Evolutionary conservation across 225 moss, liverwort and hornwort species (phyloP), one percentile per base, ranked within the genome.

Genomic region (Polytrichum formosum): DNA sequence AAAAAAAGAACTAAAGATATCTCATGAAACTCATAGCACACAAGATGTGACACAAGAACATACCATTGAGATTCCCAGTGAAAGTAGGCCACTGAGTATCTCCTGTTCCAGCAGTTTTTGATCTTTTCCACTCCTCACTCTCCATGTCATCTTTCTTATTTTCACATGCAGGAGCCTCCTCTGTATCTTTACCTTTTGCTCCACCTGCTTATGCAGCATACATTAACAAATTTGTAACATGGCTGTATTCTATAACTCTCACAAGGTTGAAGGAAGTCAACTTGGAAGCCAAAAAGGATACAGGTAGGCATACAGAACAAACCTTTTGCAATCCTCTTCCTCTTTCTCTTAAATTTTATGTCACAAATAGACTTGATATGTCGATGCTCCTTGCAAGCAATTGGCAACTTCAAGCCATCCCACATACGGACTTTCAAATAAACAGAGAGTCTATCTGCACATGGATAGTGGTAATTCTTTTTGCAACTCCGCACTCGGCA

Each of bases 381-480:
- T 31, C 90, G 83, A 78, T 96, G 95, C 78, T 85, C 81, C 67
- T 79, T 78, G 74, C 95, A 96, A 19, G 95, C 95, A 67, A 96
- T 71, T 20, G 95, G 91, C 61, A 91, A 76, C 70, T 73, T 85
- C 71, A 81, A 70, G 65, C 95, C 91, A 79, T 96, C 95, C 91
- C 95, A 96, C 93, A 93, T 96, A 28, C 95, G 92, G 53, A 93
- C 64, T 71, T 90, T 75, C 70, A 93, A 79, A 19, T 19, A 74
- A 13, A 79, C 87, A 21, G 95, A 83, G 31, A 96, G 88, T 67
- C 71, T 82, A 74, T 93, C 91, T 54, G 93, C 95, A 75, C 93
- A 96, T 26, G 95, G 95, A 78, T 93, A 96, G 73, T 96, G 95
- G 66, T 86, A 96, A 70, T 90, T 96, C 28, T 77, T 77, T 63